A percentile compares a stretch with the other conserved stretches of the same genome.
phyloP scores from a whole-genome alignment of 257 asterid genomes.

The Capsicum baccatum region DNA sequence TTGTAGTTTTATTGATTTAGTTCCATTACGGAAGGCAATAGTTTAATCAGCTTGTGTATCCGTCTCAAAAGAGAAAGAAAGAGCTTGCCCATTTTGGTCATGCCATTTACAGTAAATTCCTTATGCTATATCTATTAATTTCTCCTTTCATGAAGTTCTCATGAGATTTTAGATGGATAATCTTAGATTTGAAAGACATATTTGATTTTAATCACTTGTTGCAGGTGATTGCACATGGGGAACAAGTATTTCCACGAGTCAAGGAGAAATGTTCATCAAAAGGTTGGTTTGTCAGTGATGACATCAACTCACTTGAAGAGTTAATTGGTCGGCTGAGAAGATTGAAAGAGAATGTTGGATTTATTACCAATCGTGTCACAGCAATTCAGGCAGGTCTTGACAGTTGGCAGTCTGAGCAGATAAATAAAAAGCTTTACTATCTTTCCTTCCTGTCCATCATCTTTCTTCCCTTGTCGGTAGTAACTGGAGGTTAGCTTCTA shows the following conservation, averaged over 20 bases:
- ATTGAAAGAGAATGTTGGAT: constrained; percentile 90
- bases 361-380: constrained; percentile 85
- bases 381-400: constrained; percentile 95
- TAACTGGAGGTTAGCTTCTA: constrained; percentile 78
- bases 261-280: constrained; percentile 86
- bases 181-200: neutral
- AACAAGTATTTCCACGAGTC: constrained; percentile 94
- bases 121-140: neutral
- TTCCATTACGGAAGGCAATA: neutral
- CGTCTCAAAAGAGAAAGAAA: neutral
- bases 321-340: constrained; percentile 83
- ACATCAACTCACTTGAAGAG: constrained; percentile 83
- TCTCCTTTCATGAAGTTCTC: neutral
- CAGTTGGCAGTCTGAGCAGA: constrained; percentile 98
- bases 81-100: neutral
- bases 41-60: neutral
- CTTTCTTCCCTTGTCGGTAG: constrained; percentile 86
- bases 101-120: neutral
- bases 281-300: constrained; percentile 84
- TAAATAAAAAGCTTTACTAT: constrained; percentile 84
- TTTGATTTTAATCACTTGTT: constrained; percentile 14
- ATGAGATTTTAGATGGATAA: neutral
- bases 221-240: constrained; percentile 92
- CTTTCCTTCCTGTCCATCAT: constrained; percentile 95
- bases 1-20: neutral